Base-by-base conservation (phyloP, 2,329 filamentous ascomycete genomes). In the Myrmaecium sp. region DNA sequence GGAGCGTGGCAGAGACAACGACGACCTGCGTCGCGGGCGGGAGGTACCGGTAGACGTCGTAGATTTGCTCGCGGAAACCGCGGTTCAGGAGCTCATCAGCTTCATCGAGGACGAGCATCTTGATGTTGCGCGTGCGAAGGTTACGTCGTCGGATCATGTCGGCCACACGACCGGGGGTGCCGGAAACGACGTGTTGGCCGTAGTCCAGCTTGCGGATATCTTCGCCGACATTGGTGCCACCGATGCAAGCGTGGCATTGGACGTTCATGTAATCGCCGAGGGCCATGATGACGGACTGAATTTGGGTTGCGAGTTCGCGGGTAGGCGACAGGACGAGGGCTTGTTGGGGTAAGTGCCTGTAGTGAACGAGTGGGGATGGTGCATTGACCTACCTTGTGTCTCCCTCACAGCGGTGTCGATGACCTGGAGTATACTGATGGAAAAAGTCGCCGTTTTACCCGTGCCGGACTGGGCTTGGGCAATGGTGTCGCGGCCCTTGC, bases 221-320 rank as follows among this genome's bases (percentile, higher is more conserved):
- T 51, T 95, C 89, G 42, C 89, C 83, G 19, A 98, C 84, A 47
- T 93, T 95, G 39, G 89, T 98, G 33, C 89, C 89, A 40, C 89
- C 89, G 45, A 98, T 95, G 57, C 89, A 98, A 32, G 89, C 86
- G 46, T 98, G 89, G 59, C 89, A 98, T 57, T 98, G 84, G 3
- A 98, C 82, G 49, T 94, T 94, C 89, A 98, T 95, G 64, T 94
- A 98, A 57, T 98, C 89, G 38, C 89, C 89, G n/a, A 98, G 70
- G n/a, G 89, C 89, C 74, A 95, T 92, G 41, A 98, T 79, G 32
- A 98, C 89, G 18, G 82, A 93, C 58, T 98, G 89, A 38, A 98
- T 98, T 58, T 98, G 89, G 15, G 86, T 94, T 23, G 89, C 89
- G 37, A 98, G 64, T 66, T 98, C 89, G 49, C 89, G 82, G 12